Percentiles rank a stretch among this genome's conserved stretches.
These are phyloP conservation scores for Flueggea neowawraea DNA, from an alignment of 441 rosid genomes.

Conservation along the genomic window DNA sequence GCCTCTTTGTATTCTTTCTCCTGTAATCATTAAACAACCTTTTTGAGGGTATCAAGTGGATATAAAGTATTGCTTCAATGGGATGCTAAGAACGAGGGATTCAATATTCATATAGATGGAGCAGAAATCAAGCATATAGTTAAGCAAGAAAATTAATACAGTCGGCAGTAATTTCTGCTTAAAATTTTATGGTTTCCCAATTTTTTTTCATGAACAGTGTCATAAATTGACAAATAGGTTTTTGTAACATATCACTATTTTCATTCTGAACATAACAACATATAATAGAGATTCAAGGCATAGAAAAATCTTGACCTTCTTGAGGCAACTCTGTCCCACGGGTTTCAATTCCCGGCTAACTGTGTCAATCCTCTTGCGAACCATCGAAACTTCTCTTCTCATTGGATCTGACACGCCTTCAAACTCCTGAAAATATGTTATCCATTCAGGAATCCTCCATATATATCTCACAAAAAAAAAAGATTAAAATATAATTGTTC, in stretches of 20 bases:
- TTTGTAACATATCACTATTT: too few relatives aligned
- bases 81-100: not conserved
- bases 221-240: too few relatives aligned
- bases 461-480: not conserved
- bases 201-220: too few relatives aligned
- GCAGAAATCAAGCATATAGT: too few relatives aligned
- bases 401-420: slow-evolving; percentile 85
- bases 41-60: not conserved
- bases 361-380: slow-evolving; percentile 70
- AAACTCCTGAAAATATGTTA: slow-evolving; percentile 55
- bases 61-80: slow-evolving; percentile 1
- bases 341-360: slow-evolving; percentile 72
- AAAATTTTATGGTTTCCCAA: too few relatives aligned
- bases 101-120: too few relatives aligned
- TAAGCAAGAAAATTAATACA: too few relatives aligned
- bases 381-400: slow-evolving; percentile 61
- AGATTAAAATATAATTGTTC: too few relatives aligned
- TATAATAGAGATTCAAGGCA: too few relatives aligned
- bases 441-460: not conserved
- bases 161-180: too few relatives aligned
- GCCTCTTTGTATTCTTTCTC: slow-evolving; percentile 93
- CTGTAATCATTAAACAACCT: slow-evolving; percentile 23
- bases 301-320: slow-evolving; percentile 46
- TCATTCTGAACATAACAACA: too few relatives aligned
- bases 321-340: slow-evolving; percentile 68